Evolutionary conservation across 2,329 filamentous ascomycete species (phyloP), one percentile per base, ranked within the genome.

Genomic region (Aspergillus sp.): DNA sequence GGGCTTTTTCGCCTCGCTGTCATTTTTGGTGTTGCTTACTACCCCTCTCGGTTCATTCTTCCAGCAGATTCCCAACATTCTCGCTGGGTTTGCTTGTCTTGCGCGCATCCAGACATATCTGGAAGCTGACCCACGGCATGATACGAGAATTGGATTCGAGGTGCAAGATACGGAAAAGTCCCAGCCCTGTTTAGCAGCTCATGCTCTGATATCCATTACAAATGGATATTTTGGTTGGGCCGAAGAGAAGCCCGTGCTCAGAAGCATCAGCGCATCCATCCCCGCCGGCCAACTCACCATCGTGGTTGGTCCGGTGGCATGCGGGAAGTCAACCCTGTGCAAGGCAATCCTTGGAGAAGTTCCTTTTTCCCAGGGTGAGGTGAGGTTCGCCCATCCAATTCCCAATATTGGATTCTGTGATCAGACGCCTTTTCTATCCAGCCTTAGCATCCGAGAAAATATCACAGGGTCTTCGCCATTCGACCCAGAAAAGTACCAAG

Each of bases 321-420:
- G 70, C 45, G 76, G 75, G 4, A 79, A 78, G 46, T 76, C 75
- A 12, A 76, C 74, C 4, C 52, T 79, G 5, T 61, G 74, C 5
- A 71, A 72, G 44, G 62, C 65, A 12, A 52, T 75, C 11, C 62
- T 75, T 0, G 70, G 72, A 26, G 72, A 75, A 45, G 59, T 69
- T 0, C 61, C 66, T 4, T 60, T 56, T 27, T 40, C 59, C 4
- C 43, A 53, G 12, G 71, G 70, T 19, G 19, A 19, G 19, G 19
- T 19, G 19, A 19, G 19, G 19, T 19, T 19, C 19, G 19, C 19
- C 19, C 19, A 19, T 19, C 19, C 57, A 0, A 56, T 60, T 1
- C 37, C 53, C 5, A 60, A 61, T 34, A 54, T 70, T 13, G 67
- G 68, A 5, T 72, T 62, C 47, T 72, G 69, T 48, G 65, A 67